Conservation (phyloP, 2,329 filamentous ascomycete species). For the Aureobasidium leucospermi region DNA sequence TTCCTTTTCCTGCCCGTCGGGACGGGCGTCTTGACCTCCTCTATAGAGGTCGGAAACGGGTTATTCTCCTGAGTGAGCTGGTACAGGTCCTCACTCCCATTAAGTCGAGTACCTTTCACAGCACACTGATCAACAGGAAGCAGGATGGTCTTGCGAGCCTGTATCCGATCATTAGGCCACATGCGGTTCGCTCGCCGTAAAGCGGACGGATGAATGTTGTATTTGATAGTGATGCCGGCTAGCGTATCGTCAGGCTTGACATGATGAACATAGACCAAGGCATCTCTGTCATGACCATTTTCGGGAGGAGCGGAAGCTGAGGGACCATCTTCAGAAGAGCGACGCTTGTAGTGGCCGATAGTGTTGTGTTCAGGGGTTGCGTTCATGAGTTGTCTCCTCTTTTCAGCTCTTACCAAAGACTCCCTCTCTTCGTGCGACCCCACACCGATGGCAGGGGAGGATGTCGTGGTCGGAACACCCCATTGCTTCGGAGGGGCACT, state of each 20-base stretch:
- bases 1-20: constrained; percentile 22
- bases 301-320: constrained; percentile 42
- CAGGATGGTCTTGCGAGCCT: constrained; percentile 71
- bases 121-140: constrained; percentile 86
- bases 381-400: constrained; percentile 41
- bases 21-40: constrained; percentile 16
- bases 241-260: constrained; percentile 79
- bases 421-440: constrained; percentile 41
- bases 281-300: constrained; percentile 61
- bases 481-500: constrained; percentile 40
- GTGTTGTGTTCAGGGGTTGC: constrained; percentile 34
- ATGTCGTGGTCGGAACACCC: constrained; percentile 35
- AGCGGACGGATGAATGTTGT: constrained; percentile 74
- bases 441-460: constrained; percentile 30
- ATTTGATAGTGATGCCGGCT: constrained; percentile 82
- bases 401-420: constrained; percentile 41
- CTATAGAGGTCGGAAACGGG: constrained; percentile 9
- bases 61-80: constrained; percentile 18
- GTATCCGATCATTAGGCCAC: constrained; percentile 89
- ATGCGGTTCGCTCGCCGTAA: constrained; percentile 85
- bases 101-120: constrained; percentile 61
- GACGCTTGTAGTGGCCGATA: constrained; percentile 50
- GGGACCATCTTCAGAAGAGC: constrained; percentile 57
- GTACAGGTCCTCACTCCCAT: constrained; percentile 28
- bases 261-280: constrained; percentile 83